A percentile compares a stretch with the other conserved stretches of the same genome.
phyloP scores from a whole-genome alignment of 2,329 filamentous ascomycete species.

The Talaromyces piceae region DNA sequence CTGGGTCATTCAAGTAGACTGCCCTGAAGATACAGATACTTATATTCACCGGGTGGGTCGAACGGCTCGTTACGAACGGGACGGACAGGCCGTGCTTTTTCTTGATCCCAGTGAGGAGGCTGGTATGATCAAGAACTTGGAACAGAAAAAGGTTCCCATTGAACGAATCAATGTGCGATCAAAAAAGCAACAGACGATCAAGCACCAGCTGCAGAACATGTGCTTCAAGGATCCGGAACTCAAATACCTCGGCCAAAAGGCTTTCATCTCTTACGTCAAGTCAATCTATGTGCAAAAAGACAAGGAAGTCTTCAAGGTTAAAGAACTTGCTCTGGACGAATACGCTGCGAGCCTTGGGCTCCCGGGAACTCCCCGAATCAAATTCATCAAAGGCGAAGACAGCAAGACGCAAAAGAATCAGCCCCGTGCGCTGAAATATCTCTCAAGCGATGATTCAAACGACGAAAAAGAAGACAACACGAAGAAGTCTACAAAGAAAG shows the following conservation, averaged over 20 bases:
- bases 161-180: constrained; percentile 78
- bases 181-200: constrained; percentile 82
- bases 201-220: constrained; percentile 82
- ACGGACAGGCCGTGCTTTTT: constrained; percentile 82
- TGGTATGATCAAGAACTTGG: constrained; percentile 79
- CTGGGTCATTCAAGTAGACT: constrained; percentile 98
- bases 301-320: constrained; percentile 82
- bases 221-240: constrained; percentile 91
- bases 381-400: constrained; percentile 84
- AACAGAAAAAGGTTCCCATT: constrained; percentile 84
- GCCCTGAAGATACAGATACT: constrained; percentile 91
- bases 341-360: constrained; percentile 80
- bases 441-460: constrained; percentile 50
- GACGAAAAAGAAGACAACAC: constrained; percentile 40
- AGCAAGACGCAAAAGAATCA: constrained; percentile 83
- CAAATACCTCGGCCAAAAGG: constrained; percentile 93
- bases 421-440: constrained; percentile 54
- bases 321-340: constrained; percentile 74
- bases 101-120: constrained; percentile 85
- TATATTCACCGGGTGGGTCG: constrained; percentile 95
- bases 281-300: constrained; percentile 84
- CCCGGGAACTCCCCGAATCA: constrained; percentile 85
- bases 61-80: constrained; percentile 85
- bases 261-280: constrained; percentile 82
- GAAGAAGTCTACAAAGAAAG: constrained; percentile 55